Evolutionary conservation across 768 basidiomycete genomes (phyloP).

Genomic region (Mycena maculata): DNA sequence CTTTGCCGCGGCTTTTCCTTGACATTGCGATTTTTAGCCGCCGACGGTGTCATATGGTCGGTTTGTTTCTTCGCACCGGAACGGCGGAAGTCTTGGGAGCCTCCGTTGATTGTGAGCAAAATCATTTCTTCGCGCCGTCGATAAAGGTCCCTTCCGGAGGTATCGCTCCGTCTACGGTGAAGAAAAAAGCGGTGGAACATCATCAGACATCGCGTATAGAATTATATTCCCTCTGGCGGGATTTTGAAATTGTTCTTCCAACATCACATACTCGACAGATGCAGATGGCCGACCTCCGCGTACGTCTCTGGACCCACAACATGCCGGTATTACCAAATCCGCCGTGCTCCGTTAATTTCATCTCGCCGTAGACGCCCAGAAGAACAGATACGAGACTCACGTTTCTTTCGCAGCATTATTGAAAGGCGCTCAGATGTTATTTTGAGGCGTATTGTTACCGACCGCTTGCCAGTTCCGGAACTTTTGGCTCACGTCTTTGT

Average conservation of each 20-base stretch:
- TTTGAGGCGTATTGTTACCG: background rate
- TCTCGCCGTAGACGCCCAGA: background rate
- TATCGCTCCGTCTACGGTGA: background rate
- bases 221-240: background rate
- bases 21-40: too few species aligned
- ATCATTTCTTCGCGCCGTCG: background rate
- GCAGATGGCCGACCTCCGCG: slow-evolving; percentile 22
- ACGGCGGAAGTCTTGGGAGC: too few species aligned
- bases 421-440: background rate
- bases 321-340: slow-evolving; percentile 17
- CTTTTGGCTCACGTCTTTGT: slow-evolving; percentile 7
- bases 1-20: background rate
- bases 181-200: too few species aligned
- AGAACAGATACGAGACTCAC: background rate
- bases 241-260: too few species aligned
- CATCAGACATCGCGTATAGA: too few species aligned
- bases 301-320: slow-evolving; percentile 18
- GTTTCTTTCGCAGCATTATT: background rate
- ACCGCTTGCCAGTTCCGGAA: slow-evolving; percentile 6
- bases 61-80: too few species aligned
- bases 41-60: too few species aligned
- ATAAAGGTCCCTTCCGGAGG: background rate
- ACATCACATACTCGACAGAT: slow-evolving; percentile 2
- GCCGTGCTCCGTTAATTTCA: background rate
- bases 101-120: background rate